phyloP scores from a whole-genome alignment of 139 green algal species.

The Tetradesmus obliquus region DNA sequence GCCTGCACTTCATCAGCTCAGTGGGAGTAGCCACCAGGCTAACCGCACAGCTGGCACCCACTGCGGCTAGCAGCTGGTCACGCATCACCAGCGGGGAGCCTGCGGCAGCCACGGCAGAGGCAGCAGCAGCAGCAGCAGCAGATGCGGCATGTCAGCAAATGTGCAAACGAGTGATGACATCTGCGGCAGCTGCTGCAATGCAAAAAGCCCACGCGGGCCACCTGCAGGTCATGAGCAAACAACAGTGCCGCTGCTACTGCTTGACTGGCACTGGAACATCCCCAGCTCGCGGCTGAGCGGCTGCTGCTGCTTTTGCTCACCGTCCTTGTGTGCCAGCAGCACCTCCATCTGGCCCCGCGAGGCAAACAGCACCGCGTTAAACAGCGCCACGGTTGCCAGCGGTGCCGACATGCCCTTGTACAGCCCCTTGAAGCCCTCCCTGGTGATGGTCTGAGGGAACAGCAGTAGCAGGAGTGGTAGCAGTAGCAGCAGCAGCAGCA shows the following conservation, averaged over 20 bases:
- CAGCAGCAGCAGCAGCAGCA: background rate
- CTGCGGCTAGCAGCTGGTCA: slow-evolving; percentile 69
- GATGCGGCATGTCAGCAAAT: background rate
- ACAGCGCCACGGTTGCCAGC: slow-evolving; percentile 83
- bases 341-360: slow-evolving; percentile 72
- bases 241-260: too few relatives aligned
- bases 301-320: slow-evolving; percentile 42
- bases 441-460: slow-evolving; percentile 66
- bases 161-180: background rate
- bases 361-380: slow-evolving; percentile 86
- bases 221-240: too few relatives aligned
- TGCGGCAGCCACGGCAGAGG: slow-evolving; percentile 26
- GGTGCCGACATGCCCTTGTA: slow-evolving; percentile 83
- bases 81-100: slow-evolving; percentile 59
- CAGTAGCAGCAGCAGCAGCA: background rate
- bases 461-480: background rate
- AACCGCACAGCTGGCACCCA: slow-evolving; percentile 71
- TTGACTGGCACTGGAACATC: background rate
- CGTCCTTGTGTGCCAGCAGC: slow-evolving; percentile 69
- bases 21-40: slow-evolving; percentile 83
- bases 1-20: slow-evolving; percentile 88
- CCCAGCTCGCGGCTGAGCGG: background rate
- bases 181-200: background rate
- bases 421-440: slow-evolving; percentile 69
- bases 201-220: too few relatives aligned